A percentile compares a stretch with the other conserved stretches of the same genome.
These are phyloP conservation scores for Quillaja saponaria DNA, from an alignment of 306 rosid species.

Conservation along the genomic window DNA sequence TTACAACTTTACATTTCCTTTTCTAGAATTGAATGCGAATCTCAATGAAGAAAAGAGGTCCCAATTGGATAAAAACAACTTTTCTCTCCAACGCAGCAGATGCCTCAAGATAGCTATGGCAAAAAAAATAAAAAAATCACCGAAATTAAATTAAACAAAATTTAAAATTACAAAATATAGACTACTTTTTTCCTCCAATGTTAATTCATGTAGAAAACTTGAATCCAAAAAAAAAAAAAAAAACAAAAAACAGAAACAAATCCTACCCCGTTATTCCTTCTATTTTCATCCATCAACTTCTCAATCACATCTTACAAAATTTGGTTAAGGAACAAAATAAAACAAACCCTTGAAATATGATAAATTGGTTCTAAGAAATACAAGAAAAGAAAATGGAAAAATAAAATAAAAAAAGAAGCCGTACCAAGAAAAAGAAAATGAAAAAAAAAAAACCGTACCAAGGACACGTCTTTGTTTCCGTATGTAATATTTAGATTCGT, in stretches of 20 bases:
- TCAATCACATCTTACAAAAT: not conserved
- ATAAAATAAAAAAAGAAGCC: constrained; percentile 1
- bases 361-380: constrained; percentile 16
- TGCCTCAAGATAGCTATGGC: constrained; percentile 56
- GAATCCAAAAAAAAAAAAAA: too few species aligned
- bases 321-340: too few species aligned
- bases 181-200: not conserved
- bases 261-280: constrained; percentile 7
- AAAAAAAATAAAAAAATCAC: constrained; percentile 23
- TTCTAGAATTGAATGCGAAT: constrained; percentile 61
- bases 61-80: constrained; percentile 68
- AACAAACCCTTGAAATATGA: constrained; percentile 27
- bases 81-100: constrained; percentile 59
- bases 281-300: not conserved
- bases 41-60: constrained; percentile 41
- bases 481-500: constrained; percentile 60
- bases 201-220: too few species aligned
- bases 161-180: not conserved
- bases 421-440: constrained; percentile 6
- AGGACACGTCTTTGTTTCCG: constrained; percentile 50
- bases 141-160: not conserved
- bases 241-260: too few species aligned
- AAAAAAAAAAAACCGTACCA: constrained; percentile 49
- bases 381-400: not conserved
- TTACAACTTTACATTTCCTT: constrained; percentile 31